These are phyloP conservation scores for Scheffersomyces stambukii DNA, from an alignment of 1,139 yeast genomes.

Conservation along the genomic window DNA sequence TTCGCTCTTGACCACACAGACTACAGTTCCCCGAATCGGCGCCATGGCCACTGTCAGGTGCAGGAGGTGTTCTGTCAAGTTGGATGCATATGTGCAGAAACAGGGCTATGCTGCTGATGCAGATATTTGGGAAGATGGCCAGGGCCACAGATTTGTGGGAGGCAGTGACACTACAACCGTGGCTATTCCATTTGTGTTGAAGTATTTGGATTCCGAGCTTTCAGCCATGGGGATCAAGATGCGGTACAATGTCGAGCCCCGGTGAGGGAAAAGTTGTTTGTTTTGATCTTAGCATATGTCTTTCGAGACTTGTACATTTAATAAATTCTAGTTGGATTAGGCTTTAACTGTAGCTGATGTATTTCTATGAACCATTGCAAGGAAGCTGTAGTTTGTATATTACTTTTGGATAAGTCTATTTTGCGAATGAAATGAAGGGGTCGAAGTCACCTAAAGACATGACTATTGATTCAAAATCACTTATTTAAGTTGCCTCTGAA, in stretches of 20 bases:
- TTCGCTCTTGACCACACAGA: conserved; percentile 81
- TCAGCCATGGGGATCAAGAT: conserved; percentile 97
- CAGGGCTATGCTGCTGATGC: conserved; percentile 57
- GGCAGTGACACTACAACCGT: conserved; percentile 91
- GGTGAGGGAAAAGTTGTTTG: too few species aligned
- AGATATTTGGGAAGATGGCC: conserved; percentile 97
- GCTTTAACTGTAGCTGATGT: too few species aligned
- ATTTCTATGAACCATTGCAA: background rate
- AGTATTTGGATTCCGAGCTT: conserved; percentile 90
- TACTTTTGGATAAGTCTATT: too few species aligned
- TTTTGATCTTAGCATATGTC: too few species aligned
- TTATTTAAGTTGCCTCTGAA: conserved; percentile 1
- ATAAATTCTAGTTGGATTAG: too few species aligned
- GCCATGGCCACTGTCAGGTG: conserved; percentile 75
- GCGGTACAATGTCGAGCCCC: conserved; percentile 77
- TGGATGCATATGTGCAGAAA: conserved; percentile 37
- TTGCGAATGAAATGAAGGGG: too few species aligned
- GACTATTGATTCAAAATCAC: background rate
- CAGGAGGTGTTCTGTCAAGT: conserved; percentile 80
- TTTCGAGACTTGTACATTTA: conserved; percentile 4
- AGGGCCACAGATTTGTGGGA: conserved; percentile 85
- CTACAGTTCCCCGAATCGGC: conserved; percentile 89
- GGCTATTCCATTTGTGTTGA: conserved; percentile 94
- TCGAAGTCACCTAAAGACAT: too few species aligned
- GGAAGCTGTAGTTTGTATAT: background rate